Base-by-base conservation (phyloP, 108 stramenopile genomes). In the Cyclostephanos tholiformis region DNA sequence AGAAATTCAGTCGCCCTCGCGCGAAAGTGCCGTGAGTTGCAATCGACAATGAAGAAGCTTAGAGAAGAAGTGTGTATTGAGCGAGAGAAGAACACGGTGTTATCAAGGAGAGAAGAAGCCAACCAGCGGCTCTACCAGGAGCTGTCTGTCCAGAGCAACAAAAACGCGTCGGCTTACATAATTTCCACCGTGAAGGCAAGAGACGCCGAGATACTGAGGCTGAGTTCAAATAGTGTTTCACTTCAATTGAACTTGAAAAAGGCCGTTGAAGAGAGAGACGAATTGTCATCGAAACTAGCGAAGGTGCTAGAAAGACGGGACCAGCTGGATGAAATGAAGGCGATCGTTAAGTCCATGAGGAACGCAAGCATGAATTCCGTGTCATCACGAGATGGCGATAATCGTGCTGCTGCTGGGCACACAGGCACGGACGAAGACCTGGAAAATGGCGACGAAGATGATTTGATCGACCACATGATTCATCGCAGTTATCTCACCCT, bases 1-100 rank as follows among this genome's bases (percentile, higher is more conserved):
- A 77, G 50, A 48, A 76, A 81, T 36, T 71, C 80, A 3, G 55
- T 77, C 13, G 57, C 76, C 19, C 76, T 81, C 17, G 80, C 80
- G 23, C 76, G 65, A 32, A 76, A 77, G 36, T 76, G 75, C 49
- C 61, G 75, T 29, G 75, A 80, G 19, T 48, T 80, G 5, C 75
- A 76, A 50, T 46, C 51, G 23, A 14, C 22, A 4, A 25, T 80
- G 30, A 26, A 71, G 23, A 63, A 32, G 38, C 23, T 25, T 20
- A 44, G 44, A 0, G 29, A 48, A 14, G 75, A 70, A 32, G 38
- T 79, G 4, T 46, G 48, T 1, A 23, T n/a, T 22, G 79, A 80
- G 29, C 63, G 58, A 30, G 79, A 76, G 32, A 71, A 71, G 49
- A 80, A 75, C 49, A 68, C 64, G 19, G 38, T 30, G 2, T 69